Conservation (phyloP, 495 filamentous ascomycete species). For the Cercophora samala region DNA sequence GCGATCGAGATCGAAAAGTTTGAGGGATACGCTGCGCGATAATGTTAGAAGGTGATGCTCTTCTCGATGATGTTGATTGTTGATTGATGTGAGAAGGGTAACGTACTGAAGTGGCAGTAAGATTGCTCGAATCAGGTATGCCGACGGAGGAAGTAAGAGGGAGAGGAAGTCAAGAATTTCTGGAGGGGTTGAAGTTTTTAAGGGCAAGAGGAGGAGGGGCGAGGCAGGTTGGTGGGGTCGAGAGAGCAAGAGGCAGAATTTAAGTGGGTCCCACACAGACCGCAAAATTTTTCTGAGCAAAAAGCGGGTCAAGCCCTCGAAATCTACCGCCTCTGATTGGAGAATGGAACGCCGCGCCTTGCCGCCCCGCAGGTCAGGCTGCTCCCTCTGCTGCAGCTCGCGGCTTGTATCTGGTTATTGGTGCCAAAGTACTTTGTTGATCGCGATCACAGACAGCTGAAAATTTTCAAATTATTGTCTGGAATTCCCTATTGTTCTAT, state of each 20-base stretch:
- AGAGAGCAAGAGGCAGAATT: conserved; percentile 10
- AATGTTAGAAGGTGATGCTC: conserved; percentile 18
- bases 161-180: conserved; percentile 20
- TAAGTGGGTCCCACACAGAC: conserved; percentile 12
- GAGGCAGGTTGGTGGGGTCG: conserved; percentile 26
- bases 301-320: conserved; percentile 31
- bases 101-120: conserved; percentile 31
- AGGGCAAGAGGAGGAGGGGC: conserved; percentile 28
- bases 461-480: not conserved
- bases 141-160: conserved; percentile 35
- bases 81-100: conserved; percentile 12
- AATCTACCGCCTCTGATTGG: conserved; percentile 15
- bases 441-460: not conserved
- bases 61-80: not conserved
- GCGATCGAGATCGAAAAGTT: conserved; percentile 13
- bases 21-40: conserved; percentile 16
- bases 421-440: not conserved
- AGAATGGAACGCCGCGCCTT: conserved; percentile 26
- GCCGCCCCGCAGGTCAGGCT: conserved; percentile 26
- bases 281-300: conserved; percentile 23
- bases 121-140: conserved; percentile 41
- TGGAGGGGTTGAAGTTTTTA: conserved; percentile 37
- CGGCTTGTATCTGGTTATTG: conserved; percentile 6
- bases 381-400: conserved; percentile 6
- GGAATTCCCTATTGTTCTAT: not conserved